Evolutionary conservation across 2,329 filamentous ascomycete genomes (phyloP), one percentile per base, ranked within the genome.

Genomic region (Xylariaceae sp.): DNA sequence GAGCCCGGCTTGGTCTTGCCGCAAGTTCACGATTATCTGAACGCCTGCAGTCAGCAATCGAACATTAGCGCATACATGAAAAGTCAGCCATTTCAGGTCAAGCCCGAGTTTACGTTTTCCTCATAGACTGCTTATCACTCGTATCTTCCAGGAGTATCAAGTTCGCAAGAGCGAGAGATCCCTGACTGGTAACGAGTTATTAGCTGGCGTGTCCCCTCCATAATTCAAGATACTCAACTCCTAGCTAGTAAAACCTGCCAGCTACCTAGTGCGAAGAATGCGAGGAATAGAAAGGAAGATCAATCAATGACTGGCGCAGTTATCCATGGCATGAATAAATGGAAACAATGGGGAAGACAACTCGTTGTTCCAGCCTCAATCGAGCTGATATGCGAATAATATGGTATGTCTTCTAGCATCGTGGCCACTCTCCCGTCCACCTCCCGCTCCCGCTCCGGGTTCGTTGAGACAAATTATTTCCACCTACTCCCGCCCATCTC

Each of bases 61-160:
- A 80, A 91, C 64, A 76, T 90, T 30, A 88, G 85, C 64, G 72
- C 76, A 6, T 87, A 78, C 60, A 81, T 88, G 35, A 73, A 75
- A 31, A 66, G 62, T 5, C 64, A 69, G 4, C 80, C 81, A 0
- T 86, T 86, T 60, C 64, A 63, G 41, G 64, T 76, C 11, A 62
- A 72, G 34, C 60, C 65, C 5, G 57, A 63, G 3, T 67, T 62
- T 49, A 51, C 37, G 2, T 48, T 64, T 27, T 57, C 42, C 44
- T 32, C 3, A 1, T 11, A 1, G 29, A 3, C 27, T 32, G 4
- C 39, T 43, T 27, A 1, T 12, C 7, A 11, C 4, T 6, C 6
- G 37, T 27, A 11, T 42, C 6, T 6, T 12, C 27, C 5, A 6
- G 19, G 19, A 19, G 19, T 8, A 26, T 48, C 39, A 7, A 37